Base-by-base conservation (phyloP, 2,329 filamentous ascomycete species). In the Colletotrichum tropicale region DNA sequence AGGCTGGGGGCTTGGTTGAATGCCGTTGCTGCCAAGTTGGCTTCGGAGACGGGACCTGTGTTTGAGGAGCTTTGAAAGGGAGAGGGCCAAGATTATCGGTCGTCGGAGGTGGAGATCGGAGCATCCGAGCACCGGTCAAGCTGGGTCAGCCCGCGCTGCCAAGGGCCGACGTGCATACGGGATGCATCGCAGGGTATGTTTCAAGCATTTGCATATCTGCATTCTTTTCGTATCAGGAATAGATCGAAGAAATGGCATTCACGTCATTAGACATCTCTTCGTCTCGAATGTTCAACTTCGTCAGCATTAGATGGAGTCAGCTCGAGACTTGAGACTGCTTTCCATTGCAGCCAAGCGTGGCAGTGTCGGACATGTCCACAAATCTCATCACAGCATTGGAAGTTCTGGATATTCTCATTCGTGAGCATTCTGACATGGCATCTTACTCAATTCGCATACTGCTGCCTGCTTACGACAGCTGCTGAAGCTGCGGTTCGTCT, bases 1-100 rank as follows among this genome's bases (percentile, higher is more conserved):
- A 70, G 75, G 38, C 66, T 76, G 6, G 75, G 71, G 16, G 75
- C 75, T 5, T 76, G 75, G 75, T 30, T 76, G 34, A 76, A 76
- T 24, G 71, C 75, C 8, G 70, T 76, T 5, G 75, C 75, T 16
- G 71, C n/a, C 62, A 70, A 38, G 48, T 24, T 76, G 24, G 28
- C 28, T 30, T n/a, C 52, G 15, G 26, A 48, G 32, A 13, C 43
- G 24, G 52, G 12, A 8, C 60, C 60, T 8, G 26, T 52, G 34
- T 69, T 26, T 55, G 65, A 76, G 48, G 74, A 76, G 30, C 74
- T 76, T 26, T 76, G 64, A 75, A 8, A 5, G 24, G 32, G 18
- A 26, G 32, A 28, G 21, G 26, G 34, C 70, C n/a, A 52, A 72
- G 38, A 16, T 16, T 18, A n/a, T 70, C 26, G 71, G 58, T 74